These are phyloP conservation scores for Neonectria ditissima DNA, from an alignment of 2,329 filamentous ascomycete species.

Conservation along the genomic window DNA sequence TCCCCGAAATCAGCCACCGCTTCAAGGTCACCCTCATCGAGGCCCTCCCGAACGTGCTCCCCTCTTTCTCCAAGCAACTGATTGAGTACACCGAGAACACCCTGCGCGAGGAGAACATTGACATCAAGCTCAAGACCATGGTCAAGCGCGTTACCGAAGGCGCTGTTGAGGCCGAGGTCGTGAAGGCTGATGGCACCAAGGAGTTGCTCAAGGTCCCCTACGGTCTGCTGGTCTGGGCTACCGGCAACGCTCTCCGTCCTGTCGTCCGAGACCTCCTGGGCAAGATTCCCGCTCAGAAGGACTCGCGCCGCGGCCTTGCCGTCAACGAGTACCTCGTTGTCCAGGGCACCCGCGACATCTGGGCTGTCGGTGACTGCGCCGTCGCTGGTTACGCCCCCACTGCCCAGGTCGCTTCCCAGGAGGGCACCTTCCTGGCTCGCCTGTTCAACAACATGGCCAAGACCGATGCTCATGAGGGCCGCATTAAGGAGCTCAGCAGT, in stretches of 20 bases:
- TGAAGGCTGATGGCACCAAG: conserved; percentile 86
- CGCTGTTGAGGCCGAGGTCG: conserved; percentile 89
- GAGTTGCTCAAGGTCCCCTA: conserved; percentile 86
- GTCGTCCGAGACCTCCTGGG: conserved; percentile 91
- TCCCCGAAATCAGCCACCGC: conserved; percentile 92
- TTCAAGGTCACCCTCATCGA: conserved; percentile 99
- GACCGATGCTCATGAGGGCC: conserved; percentile 83
- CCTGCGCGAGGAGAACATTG: conserved; percentile 98
- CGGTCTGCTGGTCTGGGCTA: conserved; percentile 97
- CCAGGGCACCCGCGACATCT: conserved; percentile 95
- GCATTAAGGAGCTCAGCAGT: conserved; percentile 77
- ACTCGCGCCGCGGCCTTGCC: conserved; percentile 92
- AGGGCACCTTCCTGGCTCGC: conserved; percentile 92
- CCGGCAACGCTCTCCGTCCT: conserved; percentile 91
- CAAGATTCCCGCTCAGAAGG: conserved; percentile 93
- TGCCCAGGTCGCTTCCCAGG: conserved; percentile 94
- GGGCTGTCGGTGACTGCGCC: conserved; percentile 97
- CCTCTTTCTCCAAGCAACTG: conserved; percentile 98
- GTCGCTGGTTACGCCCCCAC: conserved; percentile 98
- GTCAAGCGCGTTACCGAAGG: conserved; percentile 97
- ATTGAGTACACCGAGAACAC: conserved; percentile 99
- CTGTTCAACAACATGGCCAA: conserved; percentile 99
- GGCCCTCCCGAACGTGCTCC: conserved; percentile 94
- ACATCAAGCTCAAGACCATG: conserved; percentile 98
- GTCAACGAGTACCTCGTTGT: conserved; percentile 99